Percentiles rank a stretch among this genome's conserved stretches.
Conservation (phyloP, 441 rosid species). For the Populus hybrid region DNA sequence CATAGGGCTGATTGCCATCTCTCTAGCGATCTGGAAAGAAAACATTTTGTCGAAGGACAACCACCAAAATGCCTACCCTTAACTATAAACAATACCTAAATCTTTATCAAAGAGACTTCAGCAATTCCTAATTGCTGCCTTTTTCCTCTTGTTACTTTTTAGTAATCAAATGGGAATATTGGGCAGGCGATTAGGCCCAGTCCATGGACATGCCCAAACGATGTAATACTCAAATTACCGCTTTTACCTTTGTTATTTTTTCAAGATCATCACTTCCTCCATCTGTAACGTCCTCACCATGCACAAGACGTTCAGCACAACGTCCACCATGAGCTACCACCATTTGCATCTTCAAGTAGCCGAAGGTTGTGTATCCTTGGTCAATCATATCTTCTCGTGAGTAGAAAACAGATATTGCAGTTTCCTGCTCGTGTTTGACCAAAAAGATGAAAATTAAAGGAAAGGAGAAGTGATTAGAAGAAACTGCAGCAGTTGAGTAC, state of each 20-base stretch:
- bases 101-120: not conserved
- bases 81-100: not conserved
- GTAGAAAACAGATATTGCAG: constrained; percentile 91
- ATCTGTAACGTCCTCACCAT: constrained; percentile 86
- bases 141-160: not conserved
- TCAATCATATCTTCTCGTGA: constrained; percentile 95
- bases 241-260: constrained; percentile 79
- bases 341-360: constrained; percentile 99
- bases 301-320: constrained; percentile 79
- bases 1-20: constrained; percentile 89
- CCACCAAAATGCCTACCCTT: constrained; percentile 5
- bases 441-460: not conserved
- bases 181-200: not conserved
- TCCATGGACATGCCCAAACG: not conserved
- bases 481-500: constrained; percentile 2
- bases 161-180: not conserved
- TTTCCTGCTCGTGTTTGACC: constrained; percentile 55
- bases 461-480: constrained; percentile 12
- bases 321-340: too few species aligned
- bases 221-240: not conserved
- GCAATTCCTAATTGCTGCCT: too few species aligned
- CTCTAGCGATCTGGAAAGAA: constrained; percentile 80
- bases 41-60: not conserved
- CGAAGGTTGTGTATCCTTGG: constrained; percentile 95
- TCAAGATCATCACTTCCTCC: constrained; percentile 89